These are phyloP conservation scores for Colletotrichum camelliae DNA, from an alignment of 2,329 filamentous ascomycete genomes.

Conservation along the genomic window DNA sequence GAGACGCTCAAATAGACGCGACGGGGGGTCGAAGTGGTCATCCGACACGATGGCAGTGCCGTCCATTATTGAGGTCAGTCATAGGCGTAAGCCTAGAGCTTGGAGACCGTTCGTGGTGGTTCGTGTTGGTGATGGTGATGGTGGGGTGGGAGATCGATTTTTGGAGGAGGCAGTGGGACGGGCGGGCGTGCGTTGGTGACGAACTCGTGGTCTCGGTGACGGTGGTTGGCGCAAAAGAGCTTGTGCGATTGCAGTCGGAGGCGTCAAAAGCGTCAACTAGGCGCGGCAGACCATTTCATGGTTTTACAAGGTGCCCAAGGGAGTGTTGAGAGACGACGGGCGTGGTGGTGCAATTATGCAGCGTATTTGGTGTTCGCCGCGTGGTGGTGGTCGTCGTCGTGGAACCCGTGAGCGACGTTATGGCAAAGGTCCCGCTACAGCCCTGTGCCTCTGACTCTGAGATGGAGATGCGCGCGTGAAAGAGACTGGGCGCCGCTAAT, in stretches of 20 bases:
- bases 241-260: background rate
- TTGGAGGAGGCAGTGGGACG: background rate
- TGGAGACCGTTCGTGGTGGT: conserved; percentile 4
- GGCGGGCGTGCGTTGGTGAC: background rate
- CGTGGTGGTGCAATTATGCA: background rate
- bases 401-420: background rate
- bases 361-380: background rate
- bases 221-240: background rate
- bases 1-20: conserved; percentile 74
- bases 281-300: conserved; percentile 11
- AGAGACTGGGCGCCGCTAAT: background rate
- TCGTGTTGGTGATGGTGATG: conserved; percentile 25
- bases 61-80: conserved; percentile 51
- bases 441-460: background rate
- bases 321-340: background rate
- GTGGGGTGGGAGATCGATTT: conserved; percentile 23
- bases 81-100: conserved; percentile 24
- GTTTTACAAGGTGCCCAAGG: background rate
- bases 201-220: background rate
- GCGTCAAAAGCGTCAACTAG: conserved; percentile 11
- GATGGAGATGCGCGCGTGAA: background rate
- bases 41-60: conserved; percentile 53
- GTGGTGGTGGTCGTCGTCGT: background rate
- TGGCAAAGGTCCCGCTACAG: background rate
- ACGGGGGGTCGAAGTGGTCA: conserved; percentile 66